A percentile compares a stretch with the other conserved stretches of the same genome.
Evolutionary conservation across 345 rosid species (phyloP).

Genomic region (Populus tremula): DNA sequence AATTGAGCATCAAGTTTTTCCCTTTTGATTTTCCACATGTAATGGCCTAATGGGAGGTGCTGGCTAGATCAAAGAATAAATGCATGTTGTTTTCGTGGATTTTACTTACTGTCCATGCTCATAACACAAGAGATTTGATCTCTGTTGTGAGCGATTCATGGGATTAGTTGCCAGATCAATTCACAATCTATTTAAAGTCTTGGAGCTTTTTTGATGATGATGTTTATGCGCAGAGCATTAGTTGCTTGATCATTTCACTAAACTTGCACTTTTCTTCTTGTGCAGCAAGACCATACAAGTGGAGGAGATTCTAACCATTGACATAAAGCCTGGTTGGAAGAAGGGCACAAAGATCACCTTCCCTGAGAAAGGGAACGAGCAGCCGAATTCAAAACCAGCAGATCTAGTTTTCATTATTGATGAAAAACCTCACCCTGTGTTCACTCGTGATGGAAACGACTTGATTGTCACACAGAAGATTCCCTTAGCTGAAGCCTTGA

Average conservation of each 20-base stretch:
- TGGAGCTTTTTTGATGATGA: neutral
- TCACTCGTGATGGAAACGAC: slow-evolving; percentile 22
- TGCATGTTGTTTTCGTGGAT: neutral
- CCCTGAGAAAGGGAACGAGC: slow-evolving; percentile 26
- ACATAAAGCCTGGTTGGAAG: slow-evolving; percentile 31
- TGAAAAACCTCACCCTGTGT: slow-evolving; percentile 23
- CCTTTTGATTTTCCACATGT: neutral
- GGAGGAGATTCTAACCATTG: slow-evolving; percentile 22
- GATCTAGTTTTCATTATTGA: slow-evolving; percentile 25
- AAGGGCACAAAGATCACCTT: slow-evolving; percentile 30
- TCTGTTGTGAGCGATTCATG: neutral
- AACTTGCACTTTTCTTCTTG: neutral
- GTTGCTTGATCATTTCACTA: neutral
- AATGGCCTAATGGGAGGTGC: neutral
- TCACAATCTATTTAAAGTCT: neutral
- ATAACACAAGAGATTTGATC: neutral
- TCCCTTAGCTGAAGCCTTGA: slow-evolving; percentile 22
- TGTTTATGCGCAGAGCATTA: neutral
- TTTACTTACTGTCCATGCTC: neutral
- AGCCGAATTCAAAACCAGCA: slow-evolving; percentile 10
- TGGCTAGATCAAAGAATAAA: neutral
- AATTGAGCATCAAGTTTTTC: neutral
- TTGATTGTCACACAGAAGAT: slow-evolving; percentile 19
- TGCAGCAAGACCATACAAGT: slow-evolving; percentile 20
- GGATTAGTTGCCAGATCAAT: neutral